A percentile compares a stretch with the other conserved stretches of the same genome.
phyloP scores from a whole-genome alignment of 768 basidiomycete genomes.

The Suillus cothurnatus region DNA sequence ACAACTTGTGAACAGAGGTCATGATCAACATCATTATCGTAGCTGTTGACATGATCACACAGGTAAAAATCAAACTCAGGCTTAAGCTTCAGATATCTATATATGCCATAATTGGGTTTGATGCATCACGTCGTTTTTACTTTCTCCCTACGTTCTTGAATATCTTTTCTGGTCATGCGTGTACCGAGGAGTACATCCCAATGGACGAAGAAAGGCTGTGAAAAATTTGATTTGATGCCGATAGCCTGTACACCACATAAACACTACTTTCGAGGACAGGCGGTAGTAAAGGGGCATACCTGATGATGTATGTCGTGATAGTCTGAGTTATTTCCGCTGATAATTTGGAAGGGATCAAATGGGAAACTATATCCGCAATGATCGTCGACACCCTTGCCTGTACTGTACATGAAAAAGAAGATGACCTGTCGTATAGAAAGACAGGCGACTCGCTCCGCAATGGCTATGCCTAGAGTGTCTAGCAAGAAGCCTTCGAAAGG shows the following conservation, averaged over 20 bases:
- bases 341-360: slow-evolving; percentile 86
- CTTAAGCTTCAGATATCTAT: not conserved
- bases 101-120: not conserved
- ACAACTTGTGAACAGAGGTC: too few species aligned
- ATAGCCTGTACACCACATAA: slow-evolving; percentile 32
- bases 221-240: slow-evolving; percentile 91
- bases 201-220: slow-evolving; percentile 91
- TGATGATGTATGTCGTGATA: slow-evolving; percentile 99
- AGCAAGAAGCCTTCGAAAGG: slow-evolving; percentile 92
- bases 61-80: not conserved
- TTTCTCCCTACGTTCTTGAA: slow-evolving; percentile 49
- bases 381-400: slow-evolving; percentile 93
- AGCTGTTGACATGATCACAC: not conserved
- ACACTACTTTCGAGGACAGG: not conserved
- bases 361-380: slow-evolving; percentile 91
- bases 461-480: slow-evolving; percentile 76
- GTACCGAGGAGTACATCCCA: slow-evolving; percentile 88
- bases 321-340: slow-evolving; percentile 89
- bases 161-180: slow-evolving; percentile 68
- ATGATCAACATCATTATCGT: too few species aligned
- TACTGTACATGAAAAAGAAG: slow-evolving; percentile 79
- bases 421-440: slow-evolving; percentile 84
- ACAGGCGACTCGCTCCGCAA: slow-evolving; percentile 69
- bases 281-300: slow-evolving; percentile 37
- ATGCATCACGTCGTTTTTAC: slow-evolving; percentile 14